Evolutionary conservation across 306 rosid species (phyloP).

Genomic region (Potentilla sterilis): DNA sequence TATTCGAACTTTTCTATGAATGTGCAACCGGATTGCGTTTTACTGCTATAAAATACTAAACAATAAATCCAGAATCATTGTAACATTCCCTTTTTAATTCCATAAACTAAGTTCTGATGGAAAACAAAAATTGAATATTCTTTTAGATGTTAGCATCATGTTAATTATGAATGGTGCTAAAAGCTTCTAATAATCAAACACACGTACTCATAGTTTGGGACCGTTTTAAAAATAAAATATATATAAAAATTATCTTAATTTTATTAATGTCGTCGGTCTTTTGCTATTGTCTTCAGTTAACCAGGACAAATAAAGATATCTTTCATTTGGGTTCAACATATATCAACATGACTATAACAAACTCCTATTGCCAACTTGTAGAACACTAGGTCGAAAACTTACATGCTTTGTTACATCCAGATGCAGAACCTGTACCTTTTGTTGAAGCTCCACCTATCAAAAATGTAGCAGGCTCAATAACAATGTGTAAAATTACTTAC

Average conservation of each 20-base stretch:
- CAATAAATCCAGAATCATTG: not conserved
- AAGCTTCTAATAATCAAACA: not conserved
- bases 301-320: not conserved
- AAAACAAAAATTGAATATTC: not conserved
- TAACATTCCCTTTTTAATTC: not conserved
- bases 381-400: constrained; percentile 27
- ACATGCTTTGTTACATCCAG: constrained; percentile 81
- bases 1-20: not conserved
- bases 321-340: not conserved
- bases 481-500: constrained; percentile 8
- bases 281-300: not conserved
- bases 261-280: not conserved
- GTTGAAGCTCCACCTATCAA: constrained; percentile 74
- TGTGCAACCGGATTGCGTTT: not conserved
- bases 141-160: not conserved
- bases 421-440: constrained; percentile 62
- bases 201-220: not conserved
- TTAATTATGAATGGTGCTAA: not conserved
- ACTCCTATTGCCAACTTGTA: not conserved
- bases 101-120: not conserved
- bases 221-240: too few species aligned
- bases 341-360: not conserved
- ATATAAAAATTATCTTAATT: not conserved
- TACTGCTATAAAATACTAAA: not conserved
- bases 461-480: constrained; percentile 22